Conservation (phyloP, 768 basidiomycete species). For the Lactifluus volemus region DNA sequence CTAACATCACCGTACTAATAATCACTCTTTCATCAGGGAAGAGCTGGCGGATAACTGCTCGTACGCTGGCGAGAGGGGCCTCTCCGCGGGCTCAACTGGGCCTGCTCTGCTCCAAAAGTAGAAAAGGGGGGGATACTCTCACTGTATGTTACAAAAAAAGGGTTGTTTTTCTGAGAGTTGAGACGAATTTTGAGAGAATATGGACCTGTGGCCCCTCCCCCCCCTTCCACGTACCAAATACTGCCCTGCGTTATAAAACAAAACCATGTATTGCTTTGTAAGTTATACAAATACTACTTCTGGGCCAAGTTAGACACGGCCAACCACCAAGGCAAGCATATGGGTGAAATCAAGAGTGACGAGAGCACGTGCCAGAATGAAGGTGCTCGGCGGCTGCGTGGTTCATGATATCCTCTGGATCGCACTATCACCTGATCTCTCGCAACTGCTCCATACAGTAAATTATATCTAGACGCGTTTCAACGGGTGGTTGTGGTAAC, state of each 20-base stretch:
- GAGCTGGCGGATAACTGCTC: constrained; percentile 62
- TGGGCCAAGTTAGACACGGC: neutral
- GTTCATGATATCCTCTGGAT: no score
- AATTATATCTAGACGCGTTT: no score
- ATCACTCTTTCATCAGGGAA: constrained; percentile 40
- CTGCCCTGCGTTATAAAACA: neutral
- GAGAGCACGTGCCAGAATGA: no score
- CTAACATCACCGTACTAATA: constrained; percentile 12
- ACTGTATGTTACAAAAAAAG: constrained; percentile 2
- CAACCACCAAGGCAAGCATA: neutral
- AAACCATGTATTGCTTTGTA: neutral
- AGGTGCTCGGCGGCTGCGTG: no score
- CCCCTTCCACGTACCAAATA: neutral
- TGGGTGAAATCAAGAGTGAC: no score
- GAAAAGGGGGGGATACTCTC: constrained; percentile 2
- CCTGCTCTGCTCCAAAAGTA: constrained; percentile 70
- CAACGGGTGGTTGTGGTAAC: no score
- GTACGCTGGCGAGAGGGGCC: constrained; percentile 71
- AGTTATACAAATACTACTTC: neutral
- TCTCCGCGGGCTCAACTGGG: constrained; percentile 65
- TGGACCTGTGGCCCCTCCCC: neutral
- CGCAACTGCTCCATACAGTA: no score
- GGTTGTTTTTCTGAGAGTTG: neutral
- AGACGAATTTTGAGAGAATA: neutral
- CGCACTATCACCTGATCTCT: no score